phyloP scores from a whole-genome alignment of 306 rosid species.

The Leucaena leucocephala region DNA sequence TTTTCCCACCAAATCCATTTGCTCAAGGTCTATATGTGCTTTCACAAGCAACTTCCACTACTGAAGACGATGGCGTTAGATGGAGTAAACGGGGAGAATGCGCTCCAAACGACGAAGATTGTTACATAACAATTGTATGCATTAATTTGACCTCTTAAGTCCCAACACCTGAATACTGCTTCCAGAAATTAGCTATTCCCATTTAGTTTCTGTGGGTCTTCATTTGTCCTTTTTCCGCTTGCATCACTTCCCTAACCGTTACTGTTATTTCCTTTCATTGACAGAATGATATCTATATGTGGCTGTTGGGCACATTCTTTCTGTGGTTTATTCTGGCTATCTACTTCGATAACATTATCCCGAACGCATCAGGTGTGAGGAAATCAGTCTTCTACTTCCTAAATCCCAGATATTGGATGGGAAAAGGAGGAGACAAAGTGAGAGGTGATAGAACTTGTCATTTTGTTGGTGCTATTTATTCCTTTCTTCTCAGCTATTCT shows the following conservation, averaged over 20 bases:
- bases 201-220: slow-evolving; percentile 17
- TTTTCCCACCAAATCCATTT: slow-evolving; percentile 90
- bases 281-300: slow-evolving; percentile 71
- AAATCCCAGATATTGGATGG: slow-evolving; percentile 74
- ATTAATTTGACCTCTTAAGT: slow-evolving; percentile 29
- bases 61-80: slow-evolving; percentile 66
- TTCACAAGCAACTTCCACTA: slow-evolving; percentile 54
- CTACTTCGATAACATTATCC: slow-evolving; percentile 86
- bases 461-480: slow-evolving; percentile 22
- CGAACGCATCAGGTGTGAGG: slow-evolving; percentile 86
- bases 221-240: slow-evolving; percentile 19
- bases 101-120: slow-evolving; percentile 37
- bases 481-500: slow-evolving; percentile 29
- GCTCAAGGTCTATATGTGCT: slow-evolving; percentile 67
- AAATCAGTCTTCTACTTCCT: slow-evolving; percentile 74
- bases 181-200: slow-evolving; percentile 20
- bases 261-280: slow-evolving; percentile 38
- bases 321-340: slow-evolving; percentile 84
- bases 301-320: slow-evolving; percentile 72
- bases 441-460: slow-evolving; percentile 53
- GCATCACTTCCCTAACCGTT: slow-evolving; percentile 13
- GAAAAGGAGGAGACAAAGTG: slow-evolving; percentile 73
- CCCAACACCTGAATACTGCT: not conserved
- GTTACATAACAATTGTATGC: slow-evolving; percentile 79
- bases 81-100: slow-evolving; percentile 76